Percentiles rank a stretch among this genome's conserved stretches.
These are phyloP conservation scores for Geotrichum armillariae DNA, from an alignment of 1,139 yeast genomes.

Conservation along the genomic window DNA sequence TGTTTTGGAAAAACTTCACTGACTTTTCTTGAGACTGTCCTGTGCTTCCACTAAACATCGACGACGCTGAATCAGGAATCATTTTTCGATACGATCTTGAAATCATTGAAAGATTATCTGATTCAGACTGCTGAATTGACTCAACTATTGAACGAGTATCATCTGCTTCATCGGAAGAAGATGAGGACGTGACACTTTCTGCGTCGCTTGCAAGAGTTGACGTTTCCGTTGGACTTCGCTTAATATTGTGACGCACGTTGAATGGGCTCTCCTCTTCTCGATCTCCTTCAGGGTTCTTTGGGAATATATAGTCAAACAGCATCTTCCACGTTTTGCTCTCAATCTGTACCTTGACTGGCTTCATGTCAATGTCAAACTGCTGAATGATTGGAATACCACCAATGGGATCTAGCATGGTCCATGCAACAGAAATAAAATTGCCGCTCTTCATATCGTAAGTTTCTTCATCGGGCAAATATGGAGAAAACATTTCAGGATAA, in stretches of 20 bases:
- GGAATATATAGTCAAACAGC: conserved; percentile 66
- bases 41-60: background rate
- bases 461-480: conserved; percentile 39
- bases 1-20: no score
- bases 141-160: conserved; percentile 2
- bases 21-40: background rate
- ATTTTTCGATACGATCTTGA: background rate
- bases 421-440: conserved; percentile 53
- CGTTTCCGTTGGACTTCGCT: conserved; percentile 10
- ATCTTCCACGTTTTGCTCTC: conserved; percentile 67
- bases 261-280: conserved; percentile 29
- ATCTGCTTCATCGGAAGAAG: conserved; percentile 13
- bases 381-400: conserved; percentile 81
- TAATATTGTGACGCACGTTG: conserved; percentile 20
- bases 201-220: conserved; percentile 9
- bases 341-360: conserved; percentile 70
- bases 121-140: background rate
- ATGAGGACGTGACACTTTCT: conserved; percentile 2
- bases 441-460: conserved; percentile 31
- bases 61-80: background rate
- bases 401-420: conserved; percentile 77
- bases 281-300: conserved; percentile 42
- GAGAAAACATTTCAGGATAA: conserved; percentile 73
- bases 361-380: conserved; percentile 49
- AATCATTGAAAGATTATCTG: background rate